Conservation (phyloP, 2,329 filamentous ascomycete genomes). For the Esteya vermicola region DNA sequence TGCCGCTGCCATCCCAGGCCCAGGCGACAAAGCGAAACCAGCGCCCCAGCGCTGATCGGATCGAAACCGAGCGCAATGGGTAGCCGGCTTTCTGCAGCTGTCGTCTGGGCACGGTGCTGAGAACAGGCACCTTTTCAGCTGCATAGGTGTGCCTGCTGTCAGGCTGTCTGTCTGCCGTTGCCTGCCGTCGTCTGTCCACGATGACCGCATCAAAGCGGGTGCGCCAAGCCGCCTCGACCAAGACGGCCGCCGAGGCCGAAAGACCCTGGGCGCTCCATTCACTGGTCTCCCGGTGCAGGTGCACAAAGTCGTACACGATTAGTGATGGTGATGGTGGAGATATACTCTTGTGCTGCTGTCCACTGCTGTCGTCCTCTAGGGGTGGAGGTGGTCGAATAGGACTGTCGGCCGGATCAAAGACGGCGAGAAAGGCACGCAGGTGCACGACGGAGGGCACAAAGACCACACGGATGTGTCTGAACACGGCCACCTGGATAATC, state of each 20-base stretch:
- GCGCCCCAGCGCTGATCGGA: constrained; percentile 41
- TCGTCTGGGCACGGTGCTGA: constrained; percentile 24
- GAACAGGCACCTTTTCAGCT: constrained; percentile 23
- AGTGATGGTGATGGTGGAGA: constrained; percentile 25
- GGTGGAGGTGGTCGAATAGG: constrained; percentile 26
- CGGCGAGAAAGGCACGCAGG: constrained; percentile 61
- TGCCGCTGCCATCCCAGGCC: not conserved
- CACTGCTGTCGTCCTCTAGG: constrained; percentile 12
- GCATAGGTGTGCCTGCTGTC: too few relatives aligned
- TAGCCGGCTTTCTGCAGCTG: constrained; percentile 10
- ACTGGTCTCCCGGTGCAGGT: constrained; percentile 51
- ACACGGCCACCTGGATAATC: constrained; percentile 53
- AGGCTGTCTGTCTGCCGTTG: constrained; percentile 21
- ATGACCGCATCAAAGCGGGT: constrained; percentile 28
- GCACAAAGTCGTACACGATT: constrained; percentile 50
- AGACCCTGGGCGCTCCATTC: constrained; percentile 67
- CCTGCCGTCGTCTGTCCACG: constrained; percentile 10
- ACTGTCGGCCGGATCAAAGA: constrained; percentile 27
- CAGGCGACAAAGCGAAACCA: constrained; percentile 46
- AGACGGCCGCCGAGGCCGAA: constrained; percentile 42
- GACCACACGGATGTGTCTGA: constrained; percentile 52
- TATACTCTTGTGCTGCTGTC: not conserved
- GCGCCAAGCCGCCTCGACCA: constrained; percentile 45
- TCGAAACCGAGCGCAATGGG: constrained; percentile 6
- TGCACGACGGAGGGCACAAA: constrained; percentile 67